A percentile compares a stretch with the other conserved stretches of the same genome.
Conservation (phyloP, 177 flowering plant genomes). For the Telopea speciosissima region DNA sequence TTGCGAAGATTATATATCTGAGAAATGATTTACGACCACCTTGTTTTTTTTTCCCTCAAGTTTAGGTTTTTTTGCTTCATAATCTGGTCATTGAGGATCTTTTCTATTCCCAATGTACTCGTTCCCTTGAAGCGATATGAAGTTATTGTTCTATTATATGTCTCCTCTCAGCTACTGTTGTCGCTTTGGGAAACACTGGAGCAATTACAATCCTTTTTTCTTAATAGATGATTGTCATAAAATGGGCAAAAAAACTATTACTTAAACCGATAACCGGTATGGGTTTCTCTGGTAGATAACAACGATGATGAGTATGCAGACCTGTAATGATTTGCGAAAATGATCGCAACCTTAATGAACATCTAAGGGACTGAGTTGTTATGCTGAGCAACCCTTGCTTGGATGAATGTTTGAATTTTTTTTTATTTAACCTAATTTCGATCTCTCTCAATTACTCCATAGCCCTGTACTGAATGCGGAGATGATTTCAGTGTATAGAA, state of each 20-base stretch:
- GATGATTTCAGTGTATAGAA: constrained; percentile 10
- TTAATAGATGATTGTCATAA: background rate
- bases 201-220: constrained; percentile 14
- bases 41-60: background rate
- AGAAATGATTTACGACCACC: background rate
- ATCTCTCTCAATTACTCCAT: constrained; percentile 7
- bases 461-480: constrained; percentile 19
- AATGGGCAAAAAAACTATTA: background rate
- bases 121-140: constrained; percentile 25
- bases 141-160: constrained; percentile 1
- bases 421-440: background rate
- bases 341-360: background rate
- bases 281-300: background rate
- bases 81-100: constrained; percentile 9
- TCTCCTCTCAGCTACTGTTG: background rate
- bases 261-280: background rate
- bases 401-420: background rate
- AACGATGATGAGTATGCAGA: constrained; percentile 3
- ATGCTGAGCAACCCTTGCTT: background rate
- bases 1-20: constrained; percentile 1
- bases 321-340: constrained; percentile 1
- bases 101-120: constrained; percentile 4
- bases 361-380: constrained; percentile 7
- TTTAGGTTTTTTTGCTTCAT: background rate
- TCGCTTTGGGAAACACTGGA: constrained; percentile 10